phyloP scores from a whole-genome alignment of 202 grass and related monocot genomes.

The Saccharum hybrid region DNA sequence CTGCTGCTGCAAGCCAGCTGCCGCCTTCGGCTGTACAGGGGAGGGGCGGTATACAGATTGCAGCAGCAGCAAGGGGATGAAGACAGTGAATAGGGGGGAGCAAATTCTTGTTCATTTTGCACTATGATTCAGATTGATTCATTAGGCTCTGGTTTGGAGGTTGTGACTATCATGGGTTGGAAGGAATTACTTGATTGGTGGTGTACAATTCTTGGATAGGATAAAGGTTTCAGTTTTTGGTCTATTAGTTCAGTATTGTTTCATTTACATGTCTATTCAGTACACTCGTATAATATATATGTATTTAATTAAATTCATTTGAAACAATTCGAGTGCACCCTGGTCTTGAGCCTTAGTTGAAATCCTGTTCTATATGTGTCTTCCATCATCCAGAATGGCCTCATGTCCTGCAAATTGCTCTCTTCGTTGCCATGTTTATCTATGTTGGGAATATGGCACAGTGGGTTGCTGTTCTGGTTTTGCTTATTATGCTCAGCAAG shows the following conservation, averaged over 20 bases:
- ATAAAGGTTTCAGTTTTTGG: slow-evolving; percentile 52
- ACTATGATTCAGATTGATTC: slow-evolving; percentile 66
- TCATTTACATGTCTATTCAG: slow-evolving; percentile 51
- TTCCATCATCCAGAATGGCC: not conserved
- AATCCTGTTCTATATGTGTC: not conserved
- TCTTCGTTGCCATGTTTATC: slow-evolving; percentile 13
- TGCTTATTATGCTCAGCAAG: not conserved
- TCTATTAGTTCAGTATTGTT: slow-evolving; percentile 59
- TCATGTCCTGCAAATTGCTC: not conserved
- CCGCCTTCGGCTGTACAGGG: slow-evolving; percentile 68
- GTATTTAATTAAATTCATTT: slow-evolving; percentile 51
- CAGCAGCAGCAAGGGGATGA: slow-evolving; percentile 22
- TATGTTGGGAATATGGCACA: not conserved
- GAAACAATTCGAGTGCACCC: slow-evolving; percentile 30
- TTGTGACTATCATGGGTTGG: slow-evolving; percentile 23
- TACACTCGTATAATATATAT: slow-evolving; percentile 51
- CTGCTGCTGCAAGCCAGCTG: slow-evolving; percentile 41
- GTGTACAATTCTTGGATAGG: slow-evolving; percentile 73
- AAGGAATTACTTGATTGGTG: slow-evolving; percentile 66
- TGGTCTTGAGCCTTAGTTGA: slow-evolving; percentile 16
- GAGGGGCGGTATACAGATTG: slow-evolving; percentile 51
- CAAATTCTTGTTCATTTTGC: slow-evolving; percentile 52
- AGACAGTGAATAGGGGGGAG: slow-evolving; percentile 24
- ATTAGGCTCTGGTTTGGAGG: slow-evolving; percentile 50
- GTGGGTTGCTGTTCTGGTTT: not conserved